Evolutionary conservation across 495 filamentous ascomycete species (phyloP), one percentile per base, ranked within the genome.

Genomic region (Haplographium delicatum): DNA sequence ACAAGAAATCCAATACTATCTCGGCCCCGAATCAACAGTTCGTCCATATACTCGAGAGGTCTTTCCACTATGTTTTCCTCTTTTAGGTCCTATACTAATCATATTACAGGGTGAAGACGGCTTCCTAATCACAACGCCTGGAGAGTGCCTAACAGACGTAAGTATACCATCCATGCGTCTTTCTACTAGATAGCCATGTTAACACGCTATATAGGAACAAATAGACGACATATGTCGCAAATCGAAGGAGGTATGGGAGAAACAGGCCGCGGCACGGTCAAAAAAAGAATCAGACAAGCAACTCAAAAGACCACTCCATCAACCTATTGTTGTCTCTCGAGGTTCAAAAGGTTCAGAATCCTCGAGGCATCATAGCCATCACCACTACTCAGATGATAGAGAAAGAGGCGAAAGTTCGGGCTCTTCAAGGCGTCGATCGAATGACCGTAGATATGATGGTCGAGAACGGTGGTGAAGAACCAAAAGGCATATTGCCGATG

Each of bases 161-260:
- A 73, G 74, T 13, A n/a, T n/a, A 39, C 15, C 20, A 28, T 26
- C 25, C 9, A 26, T 33, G 1, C 20, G 20, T 18, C 33, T 49
- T n/a, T 44, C 28, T 9, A 54, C 19, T 24, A 8, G 4, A 40
- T 15, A 38, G 15, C 16, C 1, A 33, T 28, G 40, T 54, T 62
- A 46, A 56, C 51, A 34, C 7, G 11, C 31, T 38, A 22, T 16
- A 31, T 57, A 79, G 75, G 73, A 78, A 63, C 75, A 79, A 60
- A 79, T 79, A 35, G 72, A 79, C 50, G 74, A 79, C 57, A 76
- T 79, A 22, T 79, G 75, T 60, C 44, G 68, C 31, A 78, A 78
- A 63, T 77, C 73, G 13, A 75, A 69, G 47, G 70, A 78, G 45
- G 68, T 75, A 62, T 78, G 73, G 73, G 73, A 77, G 56, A 72